Evolutionary conservation across 2,329 filamentous ascomycete genomes (phyloP).

Genomic region (Paraphaeosphaeria minitans): DNA sequence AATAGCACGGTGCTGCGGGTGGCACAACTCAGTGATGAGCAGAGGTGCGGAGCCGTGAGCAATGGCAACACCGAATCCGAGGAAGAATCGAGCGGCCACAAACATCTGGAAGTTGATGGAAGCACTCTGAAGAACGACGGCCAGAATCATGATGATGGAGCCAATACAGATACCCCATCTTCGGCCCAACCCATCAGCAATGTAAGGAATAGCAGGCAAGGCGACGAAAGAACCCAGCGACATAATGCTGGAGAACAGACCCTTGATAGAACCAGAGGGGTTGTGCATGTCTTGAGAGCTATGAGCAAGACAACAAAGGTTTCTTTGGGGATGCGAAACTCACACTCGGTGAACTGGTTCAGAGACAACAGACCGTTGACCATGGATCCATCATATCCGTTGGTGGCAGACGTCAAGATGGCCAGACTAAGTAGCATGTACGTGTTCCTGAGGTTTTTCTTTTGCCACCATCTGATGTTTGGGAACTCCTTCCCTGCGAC

Average conservation of each 20-base stretch:
- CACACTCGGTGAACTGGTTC: slow-evolving; percentile 29
- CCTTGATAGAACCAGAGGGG: slow-evolving; percentile 33
- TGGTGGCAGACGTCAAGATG: slow-evolving; percentile 25
- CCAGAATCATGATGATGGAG: slow-evolving; percentile 35
- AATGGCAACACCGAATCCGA: slow-evolving; percentile 35
- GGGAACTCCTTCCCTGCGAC: slow-evolving; percentile 25
- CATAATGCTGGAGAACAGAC: slow-evolving; percentile 34
- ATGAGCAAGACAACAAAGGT: neutral
- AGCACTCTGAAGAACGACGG: slow-evolving; percentile 30
- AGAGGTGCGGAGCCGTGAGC: slow-evolving; percentile 31
- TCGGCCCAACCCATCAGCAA: slow-evolving; percentile 32
- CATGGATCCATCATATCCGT: slow-evolving; percentile 28
- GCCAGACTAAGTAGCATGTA: slow-evolving; percentile 29
- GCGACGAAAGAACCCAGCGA: slow-evolving; percentile 31
- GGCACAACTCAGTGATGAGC: slow-evolving; percentile 53
- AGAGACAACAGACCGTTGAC: slow-evolving; percentile 34
- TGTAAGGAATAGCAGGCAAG: slow-evolving; percentile 30
- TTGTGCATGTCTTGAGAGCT: slow-evolving; percentile 24
- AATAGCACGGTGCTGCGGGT: slow-evolving; percentile 39
- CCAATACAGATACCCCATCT: slow-evolving; percentile 35
- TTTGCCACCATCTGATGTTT: slow-evolving; percentile 22
- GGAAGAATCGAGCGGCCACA: slow-evolving; percentile 32
- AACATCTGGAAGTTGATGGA: slow-evolving; percentile 37
- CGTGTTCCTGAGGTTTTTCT: slow-evolving; percentile 19
- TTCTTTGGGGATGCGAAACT: neutral